These are phyloP conservation scores for Pythium aquatile DNA, from an alignment of 352 stramenopile genomes.

Conservation along the genomic window DNA sequence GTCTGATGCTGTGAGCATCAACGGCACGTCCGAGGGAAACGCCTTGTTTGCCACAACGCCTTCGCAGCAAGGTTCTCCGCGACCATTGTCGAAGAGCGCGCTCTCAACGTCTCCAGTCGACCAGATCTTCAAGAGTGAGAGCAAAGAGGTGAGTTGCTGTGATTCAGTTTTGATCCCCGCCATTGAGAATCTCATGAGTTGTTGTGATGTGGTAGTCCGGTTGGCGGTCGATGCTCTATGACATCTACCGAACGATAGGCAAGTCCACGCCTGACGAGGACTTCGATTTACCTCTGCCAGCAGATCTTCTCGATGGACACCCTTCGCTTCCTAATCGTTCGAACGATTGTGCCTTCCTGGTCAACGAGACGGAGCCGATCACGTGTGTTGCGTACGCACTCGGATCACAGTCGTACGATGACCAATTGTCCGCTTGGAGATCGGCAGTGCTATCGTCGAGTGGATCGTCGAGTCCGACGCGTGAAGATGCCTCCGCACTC, in stretches of 20 bases:
- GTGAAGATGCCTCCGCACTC: constrained; percentile 9
- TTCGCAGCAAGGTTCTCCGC: neutral
- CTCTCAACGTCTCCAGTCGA: constrained; percentile 6
- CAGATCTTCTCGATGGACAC: constrained; percentile 70
- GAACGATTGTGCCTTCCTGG: constrained; percentile 88
- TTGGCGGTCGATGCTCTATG: constrained; percentile 66
- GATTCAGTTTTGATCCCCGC: neutral
- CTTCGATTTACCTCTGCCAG: constrained; percentile 70
- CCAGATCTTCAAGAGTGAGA: constrained; percentile 18
- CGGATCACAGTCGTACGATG: constrained; percentile 87
- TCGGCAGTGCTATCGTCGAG: constrained; percentile 40
- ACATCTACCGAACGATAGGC: constrained; percentile 67
- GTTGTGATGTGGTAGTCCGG: constrained; percentile 14
- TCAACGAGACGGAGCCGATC: constrained; percentile 92
- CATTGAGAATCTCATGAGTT: neutral
- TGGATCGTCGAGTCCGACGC: neutral
- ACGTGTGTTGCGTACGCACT: constrained; percentile 96
- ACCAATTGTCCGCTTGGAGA: constrained; percentile 68
- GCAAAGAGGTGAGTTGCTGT: constrained; percentile 24
- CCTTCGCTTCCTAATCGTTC: constrained; percentile 88
- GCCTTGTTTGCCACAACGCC: neutral
- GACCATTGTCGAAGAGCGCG: constrained; percentile 5
- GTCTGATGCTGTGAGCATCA: constrained; percentile 15
- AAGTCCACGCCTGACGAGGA: constrained; percentile 61
- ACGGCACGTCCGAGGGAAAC: constrained; percentile 6